Evolutionary conservation across 2,329 filamentous ascomycete species (phyloP), one percentile per base, ranked within the genome.

Genomic region (Amphichorda felina): DNA sequence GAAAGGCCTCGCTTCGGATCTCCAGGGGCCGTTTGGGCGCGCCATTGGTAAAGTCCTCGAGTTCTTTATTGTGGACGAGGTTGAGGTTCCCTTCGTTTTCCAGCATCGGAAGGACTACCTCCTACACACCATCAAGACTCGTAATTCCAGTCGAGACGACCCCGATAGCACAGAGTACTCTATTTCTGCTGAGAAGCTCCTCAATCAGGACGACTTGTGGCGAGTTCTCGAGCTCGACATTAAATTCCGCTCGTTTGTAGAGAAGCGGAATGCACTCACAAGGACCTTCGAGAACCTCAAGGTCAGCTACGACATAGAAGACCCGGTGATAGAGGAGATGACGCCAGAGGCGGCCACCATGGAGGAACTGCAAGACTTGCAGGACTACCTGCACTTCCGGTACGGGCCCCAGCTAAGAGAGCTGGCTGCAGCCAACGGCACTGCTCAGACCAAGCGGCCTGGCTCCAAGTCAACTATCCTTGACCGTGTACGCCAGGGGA

Each of bases 21-120:
- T 95, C 35, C 76, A 83, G 36, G 73, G 75, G 24, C 85, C 87
- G 0, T 96, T 98, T 57, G 79, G 84, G 50, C 83, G 83, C 48
- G 84, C 89, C 5, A 80, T 98, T 37, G 79, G 79, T 46, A 94
- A 94, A 56, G 88, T 96, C 9, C 70, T 98, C 27, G 85, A 95
- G 49, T 95, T 96, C 53, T 86, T 98, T 59, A 85, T 94, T 34
- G 77, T 89, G 4, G 88, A 96, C 44, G 85, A 94, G 46, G 86
- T 89, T 47, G 91, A 98, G 57, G 87, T 95, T 2, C 89, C 91
- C 0, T 98, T 94, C 56, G 91, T 98, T 46, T 95, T 95, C 57
- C 89, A 95, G 56, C 91, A 98, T 52, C 85, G 91, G 41, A 94
- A 95, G 58, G 91, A 98, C 55, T 98, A 96, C 52, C 72, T 98